Evolutionary conservation across 164 flowering plant species (phyloP).

Genomic region (Protea cynaroides): DNA sequence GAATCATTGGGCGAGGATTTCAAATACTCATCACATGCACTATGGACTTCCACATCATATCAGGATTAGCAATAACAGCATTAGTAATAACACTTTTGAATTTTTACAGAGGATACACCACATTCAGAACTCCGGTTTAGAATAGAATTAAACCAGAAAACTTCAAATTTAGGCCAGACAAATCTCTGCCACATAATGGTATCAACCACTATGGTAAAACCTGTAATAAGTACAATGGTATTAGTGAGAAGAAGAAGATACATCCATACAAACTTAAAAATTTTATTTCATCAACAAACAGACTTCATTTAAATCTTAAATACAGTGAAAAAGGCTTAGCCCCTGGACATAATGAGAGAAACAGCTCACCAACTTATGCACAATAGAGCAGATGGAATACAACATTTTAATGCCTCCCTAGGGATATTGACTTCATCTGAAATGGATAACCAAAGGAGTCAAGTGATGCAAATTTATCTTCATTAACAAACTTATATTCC

Average conservation of each 20-base stretch:
- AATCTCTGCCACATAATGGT: conserved; percentile 75
- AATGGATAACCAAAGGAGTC: conserved; percentile 12
- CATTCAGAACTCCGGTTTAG: conserved; percentile 93
- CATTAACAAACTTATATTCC: background rate
- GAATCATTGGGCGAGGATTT: conserved; percentile 1
- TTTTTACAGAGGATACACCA: conserved; percentile 84
- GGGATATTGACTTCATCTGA: conserved; percentile 70
- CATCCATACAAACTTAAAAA: too few relatives aligned
- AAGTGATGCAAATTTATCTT: conserved; percentile 2
- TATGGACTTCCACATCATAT: background rate
- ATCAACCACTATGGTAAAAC: conserved; percentile 66
- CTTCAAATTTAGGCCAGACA: conserved; percentile 93
- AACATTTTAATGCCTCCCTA: conserved; percentile 58
- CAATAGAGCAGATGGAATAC: conserved; percentile 39
- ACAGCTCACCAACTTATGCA: conserved; percentile 53
- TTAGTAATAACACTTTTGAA: background rate
- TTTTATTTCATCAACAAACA: too few relatives aligned
- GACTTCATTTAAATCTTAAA: too few relatives aligned
- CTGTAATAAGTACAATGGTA: conserved; percentile 30
- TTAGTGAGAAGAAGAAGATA: conserved; percentile 4
- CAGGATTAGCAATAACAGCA: too few relatives aligned
- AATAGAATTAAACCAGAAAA: conserved; percentile 95
- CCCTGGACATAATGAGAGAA: background rate
- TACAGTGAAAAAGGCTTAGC: background rate
- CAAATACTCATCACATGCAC: background rate